A percentile compares a stretch with the other conserved stretches of the same genome.
phyloP scores from a whole-genome alignment of 2,329 filamentous ascomycete species.

The Paecilomyces sp. region DNA sequence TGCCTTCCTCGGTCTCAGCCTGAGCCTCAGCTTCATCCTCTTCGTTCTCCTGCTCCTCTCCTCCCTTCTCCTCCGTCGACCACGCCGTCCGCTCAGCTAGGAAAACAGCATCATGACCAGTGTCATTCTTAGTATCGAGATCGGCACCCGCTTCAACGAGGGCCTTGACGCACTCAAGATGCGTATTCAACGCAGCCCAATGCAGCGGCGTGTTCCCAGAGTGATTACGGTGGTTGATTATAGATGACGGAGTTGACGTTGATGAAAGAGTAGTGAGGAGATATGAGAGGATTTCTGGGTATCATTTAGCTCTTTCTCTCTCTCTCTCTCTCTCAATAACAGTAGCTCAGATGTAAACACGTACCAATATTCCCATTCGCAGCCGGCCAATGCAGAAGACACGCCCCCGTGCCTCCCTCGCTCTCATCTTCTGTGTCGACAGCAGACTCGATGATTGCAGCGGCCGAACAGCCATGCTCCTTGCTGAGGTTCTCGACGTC shows the following conservation, averaged over 20 bases:
- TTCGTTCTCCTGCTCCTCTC: slow-evolving; percentile 44
- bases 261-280: slow-evolving; percentile 33
- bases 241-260: slow-evolving; percentile 11
- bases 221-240: slow-evolving; percentile 56
- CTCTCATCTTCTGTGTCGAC: slow-evolving; percentile 72
- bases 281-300: slow-evolving; percentile 41
- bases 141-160: slow-evolving; percentile 72
- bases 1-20: slow-evolving; percentile 10
- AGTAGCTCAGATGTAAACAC: slow-evolving; percentile 12
- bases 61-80: slow-evolving; percentile 51
- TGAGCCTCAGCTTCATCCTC: slow-evolving; percentile 15
- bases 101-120: slow-evolving; percentile 74
- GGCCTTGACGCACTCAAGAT: slow-evolving; percentile 70
- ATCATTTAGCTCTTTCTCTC: no score
- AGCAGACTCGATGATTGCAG: slow-evolving; percentile 62
- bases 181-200: slow-evolving; percentile 88
- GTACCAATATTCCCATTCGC: slow-evolving; percentile 81
- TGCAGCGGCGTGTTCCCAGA: slow-evolving; percentile 88
- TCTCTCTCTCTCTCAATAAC: no score
- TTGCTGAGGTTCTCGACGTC: slow-evolving; percentile 54
- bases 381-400: slow-evolving; percentile 75
- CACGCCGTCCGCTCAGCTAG: slow-evolving; percentile 65
- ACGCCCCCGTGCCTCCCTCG: slow-evolving; percentile 44
- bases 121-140: slow-evolving; percentile 69
- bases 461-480: slow-evolving; percentile 52